These are phyloP conservation scores for Lunasporangiospora selenospora DNA, from an alignment of 192 early-diverging fungal genomes.

Conservation along the genomic window DNA sequence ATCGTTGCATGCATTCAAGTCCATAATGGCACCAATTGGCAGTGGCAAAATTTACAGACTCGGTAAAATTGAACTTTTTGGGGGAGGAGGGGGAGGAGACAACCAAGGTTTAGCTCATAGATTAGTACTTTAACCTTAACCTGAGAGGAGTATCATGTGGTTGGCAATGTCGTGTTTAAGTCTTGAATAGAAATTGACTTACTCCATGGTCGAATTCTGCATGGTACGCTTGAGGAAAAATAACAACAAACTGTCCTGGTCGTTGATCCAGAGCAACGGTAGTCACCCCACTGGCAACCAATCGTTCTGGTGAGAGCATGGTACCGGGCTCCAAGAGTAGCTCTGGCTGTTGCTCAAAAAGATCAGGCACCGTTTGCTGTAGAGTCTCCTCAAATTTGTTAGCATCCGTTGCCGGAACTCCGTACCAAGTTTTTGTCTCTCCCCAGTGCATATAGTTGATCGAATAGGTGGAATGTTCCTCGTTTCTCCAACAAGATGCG, in stretches of 20 bases:
- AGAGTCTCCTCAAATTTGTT: conserved; percentile 86
- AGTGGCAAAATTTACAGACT: conserved; percentile 97
- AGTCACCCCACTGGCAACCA: conserved; percentile 74
- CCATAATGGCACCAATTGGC: conserved; percentile 91
- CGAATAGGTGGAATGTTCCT: conserved; percentile 98
- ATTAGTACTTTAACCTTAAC: no score
- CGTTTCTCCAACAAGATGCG: conserved; percentile 98
- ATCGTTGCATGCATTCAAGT: conserved; percentile 77
- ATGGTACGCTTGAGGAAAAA: conserved; percentile 95
- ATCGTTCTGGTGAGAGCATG: conserved; percentile 80
- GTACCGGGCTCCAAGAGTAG: conserved; percentile 93
- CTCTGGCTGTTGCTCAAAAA: conserved; percentile 91
- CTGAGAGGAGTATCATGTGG: no score
- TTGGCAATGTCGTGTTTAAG: no score
- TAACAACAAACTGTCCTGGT: conserved; percentile 95
- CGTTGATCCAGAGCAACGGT: conserved; percentile 86
- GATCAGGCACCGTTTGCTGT: conserved; percentile 79
- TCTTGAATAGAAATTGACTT: no score
- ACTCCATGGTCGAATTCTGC: conserved; percentile 97
- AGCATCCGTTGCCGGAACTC: conserved; percentile 83
- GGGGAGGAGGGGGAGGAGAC: no score
- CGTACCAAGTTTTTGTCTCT: conserved; percentile 98
- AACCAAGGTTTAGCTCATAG: no score
- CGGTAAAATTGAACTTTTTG: conserved; percentile 89
- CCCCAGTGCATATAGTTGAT: conserved; percentile 98